A percentile compares a stretch with the other conserved stretches of the same genome.
Conservation (phyloP, 768 basidiomycete genomes). For the Cystobasidium onofrii region DNA sequence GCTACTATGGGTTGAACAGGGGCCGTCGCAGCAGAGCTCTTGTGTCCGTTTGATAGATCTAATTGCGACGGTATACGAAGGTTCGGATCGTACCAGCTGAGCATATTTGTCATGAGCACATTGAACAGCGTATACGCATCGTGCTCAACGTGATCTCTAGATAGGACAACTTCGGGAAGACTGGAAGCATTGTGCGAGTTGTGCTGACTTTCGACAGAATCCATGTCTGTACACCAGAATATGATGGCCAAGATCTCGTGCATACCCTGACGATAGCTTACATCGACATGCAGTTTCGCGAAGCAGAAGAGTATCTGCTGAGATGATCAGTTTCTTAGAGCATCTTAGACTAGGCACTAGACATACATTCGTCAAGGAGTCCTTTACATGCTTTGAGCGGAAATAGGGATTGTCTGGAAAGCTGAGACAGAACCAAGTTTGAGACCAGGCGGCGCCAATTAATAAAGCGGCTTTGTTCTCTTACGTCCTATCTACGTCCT, state of each 20-base stretch:
- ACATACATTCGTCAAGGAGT: constrained; percentile 61
- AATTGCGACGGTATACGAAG: constrained; percentile 35
- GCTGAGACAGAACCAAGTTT: constrained; percentile 51
- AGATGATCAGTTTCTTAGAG: background rate
- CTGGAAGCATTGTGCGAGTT: constrained; percentile 5
- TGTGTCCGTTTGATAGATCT: background rate
- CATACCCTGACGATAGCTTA: constrained; percentile 98
- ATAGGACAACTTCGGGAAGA: constrained; percentile 40
- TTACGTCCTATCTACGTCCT: constrained; percentile 93
- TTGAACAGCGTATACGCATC: constrained; percentile 81
- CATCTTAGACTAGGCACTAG: background rate
- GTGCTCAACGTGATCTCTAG: constrained; percentile 48
- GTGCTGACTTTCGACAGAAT: constrained; percentile 52
- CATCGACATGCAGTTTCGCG: constrained; percentile 64
- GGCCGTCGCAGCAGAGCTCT: background rate
- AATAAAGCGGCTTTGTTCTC: constrained; percentile 43
- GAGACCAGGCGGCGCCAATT: too few relatives aligned
- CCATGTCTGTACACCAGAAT: constrained; percentile 72
- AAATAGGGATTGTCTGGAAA: constrained; percentile 97
- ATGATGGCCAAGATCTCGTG: constrained; percentile 88
- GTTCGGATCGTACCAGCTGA: constrained; percentile 59
- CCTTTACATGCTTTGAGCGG: constrained; percentile 63
- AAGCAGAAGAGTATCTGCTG: constrained; percentile 64
- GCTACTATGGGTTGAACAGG: constrained; percentile 64
- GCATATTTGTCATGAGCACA: constrained; percentile 66